Base-by-base conservation (phyloP, 2,329 filamentous ascomycete species). In the Xylariales sp. region DNA sequence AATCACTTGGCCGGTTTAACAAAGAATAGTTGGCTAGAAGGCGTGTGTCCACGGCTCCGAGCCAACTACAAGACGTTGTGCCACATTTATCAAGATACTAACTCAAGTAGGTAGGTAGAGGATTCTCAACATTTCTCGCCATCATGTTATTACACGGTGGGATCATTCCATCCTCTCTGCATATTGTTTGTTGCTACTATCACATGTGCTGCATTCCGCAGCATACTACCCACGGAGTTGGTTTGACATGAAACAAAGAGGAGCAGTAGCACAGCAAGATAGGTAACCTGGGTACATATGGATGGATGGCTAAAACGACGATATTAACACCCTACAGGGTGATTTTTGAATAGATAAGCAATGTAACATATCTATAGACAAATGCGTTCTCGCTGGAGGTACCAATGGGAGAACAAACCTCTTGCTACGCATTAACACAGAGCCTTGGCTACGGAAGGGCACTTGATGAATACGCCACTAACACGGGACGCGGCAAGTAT, bases 261-360 rank as follows among this genome's bases (percentile, higher is more conserved):
- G 54, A 56, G 39, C 14, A 32, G 54, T 56, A 56, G 54, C 34
- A 56, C 54, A 56, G n/a, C 12, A 28, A 45, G 23, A 32, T 32
- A 46, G 10, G n/a, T n/a, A 9, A 32, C 28, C 7, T 39, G 14
- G 30, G 34, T 34, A 41, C 52, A 18, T 12, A 41, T 43, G 36
- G 43, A 48, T 8, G 32, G 34, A 48, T 8, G 32, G 34, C 14
- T 28, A 32, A 23, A 30, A 56, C 10, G 5, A 5, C 30, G 8
- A 56, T 63, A 63, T 41, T 23, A 63, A 30, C 60, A 63, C 60
- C 60, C 52, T 56, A 48, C 36, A 56, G 52, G 60, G 60, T 63
- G 49, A 61, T 18, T 39, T 16, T 46, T 36, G 30, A 23, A 65
- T 41, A 60, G 56, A 45, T 53, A 64, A 50, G 32, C 18, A 49